phyloP scores from a whole-genome alignment of 192 early-diverging fungal species.

The Coemansia sp. region DNA sequence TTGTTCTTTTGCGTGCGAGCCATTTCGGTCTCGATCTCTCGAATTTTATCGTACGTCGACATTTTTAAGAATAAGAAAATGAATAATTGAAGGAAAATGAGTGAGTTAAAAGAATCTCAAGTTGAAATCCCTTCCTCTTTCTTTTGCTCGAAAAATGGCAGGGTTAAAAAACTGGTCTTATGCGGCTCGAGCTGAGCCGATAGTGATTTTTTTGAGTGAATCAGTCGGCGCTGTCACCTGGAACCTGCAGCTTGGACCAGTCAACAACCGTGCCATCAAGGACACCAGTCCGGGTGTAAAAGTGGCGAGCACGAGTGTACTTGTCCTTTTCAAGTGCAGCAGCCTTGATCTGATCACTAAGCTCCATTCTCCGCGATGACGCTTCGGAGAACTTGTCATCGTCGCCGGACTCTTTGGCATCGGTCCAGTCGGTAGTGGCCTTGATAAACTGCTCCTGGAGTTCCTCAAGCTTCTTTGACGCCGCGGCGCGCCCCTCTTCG shows the following conservation, averaged over 20 bases:
- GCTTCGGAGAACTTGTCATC: conserved; percentile 34
- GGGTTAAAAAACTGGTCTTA: not conserved
- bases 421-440: conserved; percentile 53
- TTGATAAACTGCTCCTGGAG: conserved; percentile 48
- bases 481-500: conserved; percentile 39
- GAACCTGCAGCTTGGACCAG: conserved; percentile 37
- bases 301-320: conserved; percentile 52
- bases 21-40: conserved; percentile 80
- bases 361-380: conserved; percentile 19
- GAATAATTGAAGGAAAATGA: too few species aligned
- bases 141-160: too few species aligned
- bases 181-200: too few species aligned
- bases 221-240: not conserved
- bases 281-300: conserved; percentile 49
- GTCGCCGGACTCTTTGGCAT: conserved; percentile 32
- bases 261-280: conserved; percentile 33
- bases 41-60: conserved; percentile 60
- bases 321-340: conserved; percentile 55
- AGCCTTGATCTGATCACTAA: conserved; percentile 26
- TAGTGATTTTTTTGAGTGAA: too few species aligned
- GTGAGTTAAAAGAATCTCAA: too few species aligned
- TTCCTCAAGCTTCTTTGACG: conserved; percentile 35
- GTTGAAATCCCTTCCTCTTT: too few species aligned
- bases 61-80: too few species aligned
- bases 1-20: conserved; percentile 93